These are phyloP conservation scores for Omphalea diandra DNA, from an alignment of 441 rosid genomes.

Conservation along the genomic window DNA sequence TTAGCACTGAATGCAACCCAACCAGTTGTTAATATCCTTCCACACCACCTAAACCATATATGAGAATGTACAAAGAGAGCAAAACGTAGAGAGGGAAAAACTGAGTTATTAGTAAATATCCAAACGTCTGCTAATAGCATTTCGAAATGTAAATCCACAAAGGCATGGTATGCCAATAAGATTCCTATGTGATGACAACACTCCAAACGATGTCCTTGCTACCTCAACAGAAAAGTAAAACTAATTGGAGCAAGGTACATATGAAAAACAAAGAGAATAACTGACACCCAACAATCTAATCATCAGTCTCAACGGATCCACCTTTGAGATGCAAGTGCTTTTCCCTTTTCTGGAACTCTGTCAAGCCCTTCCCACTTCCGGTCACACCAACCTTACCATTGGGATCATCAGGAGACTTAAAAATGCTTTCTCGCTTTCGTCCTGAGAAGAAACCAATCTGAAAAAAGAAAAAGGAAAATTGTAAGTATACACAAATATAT, in stretches of 20 bases:
- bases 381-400: slow-evolving; percentile 95
- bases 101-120: background rate
- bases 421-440: slow-evolving; percentile 94
- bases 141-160: background rate
- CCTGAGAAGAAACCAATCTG: slow-evolving; percentile 98
- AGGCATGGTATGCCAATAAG: slow-evolving; percentile 2
- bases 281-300: slow-evolving; percentile 29
- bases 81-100: too few relatives aligned
- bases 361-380: slow-evolving; percentile 97
- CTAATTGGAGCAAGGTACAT: background rate
- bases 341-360: slow-evolving; percentile 95
- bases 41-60: too few relatives aligned
- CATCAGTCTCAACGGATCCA: slow-evolving; percentile 66
- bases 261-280: background rate
- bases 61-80: too few relatives aligned
- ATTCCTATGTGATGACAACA: slow-evolving; percentile 4
- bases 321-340: slow-evolving; percentile 97
- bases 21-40: too few relatives aligned
- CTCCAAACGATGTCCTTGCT: background rate
- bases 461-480: too few relatives aligned
- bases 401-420: slow-evolving; percentile 96
- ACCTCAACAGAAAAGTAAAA: background rate
- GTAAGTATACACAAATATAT: too few relatives aligned
- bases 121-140: background rate
- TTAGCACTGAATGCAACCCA: too few relatives aligned